Evolutionary conservation across 2,329 filamentous ascomycete species (phyloP).

Genomic region (Esteya vermicola): DNA sequence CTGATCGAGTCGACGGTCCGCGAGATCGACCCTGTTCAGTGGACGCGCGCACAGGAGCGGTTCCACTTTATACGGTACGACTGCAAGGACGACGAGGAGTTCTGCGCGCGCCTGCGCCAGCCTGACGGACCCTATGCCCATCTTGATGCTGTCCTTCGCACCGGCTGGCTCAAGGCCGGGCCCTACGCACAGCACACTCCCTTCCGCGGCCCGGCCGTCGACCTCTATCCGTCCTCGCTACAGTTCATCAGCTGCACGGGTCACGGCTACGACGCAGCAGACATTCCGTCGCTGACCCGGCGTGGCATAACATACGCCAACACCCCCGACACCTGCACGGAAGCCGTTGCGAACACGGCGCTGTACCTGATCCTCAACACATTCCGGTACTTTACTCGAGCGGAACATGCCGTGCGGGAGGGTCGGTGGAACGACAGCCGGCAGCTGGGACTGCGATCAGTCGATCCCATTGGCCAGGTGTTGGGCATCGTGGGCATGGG

Average conservation of each 20-base stretch:
- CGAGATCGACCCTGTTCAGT: not conserved
- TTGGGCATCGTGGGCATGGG: conserved; percentile 19
- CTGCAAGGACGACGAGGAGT: conserved; percentile 12
- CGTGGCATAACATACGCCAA: conserved; percentile 14
- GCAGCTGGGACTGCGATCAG: conserved; percentile 8
- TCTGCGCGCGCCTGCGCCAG: conserved; percentile 12
- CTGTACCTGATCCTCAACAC: conserved; percentile 12
- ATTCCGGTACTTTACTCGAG: conserved; percentile 13
- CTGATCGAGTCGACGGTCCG: conserved; percentile 1
- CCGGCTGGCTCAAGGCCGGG: conserved; percentile 18
- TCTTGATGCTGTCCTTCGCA: conserved; percentile 16
- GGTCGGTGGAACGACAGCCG: conserved; percentile 12
- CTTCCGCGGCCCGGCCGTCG: conserved; percentile 13
- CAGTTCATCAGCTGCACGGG: conserved; percentile 12
- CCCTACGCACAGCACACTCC: conserved; percentile 14
- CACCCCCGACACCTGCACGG: conserved; percentile 14
- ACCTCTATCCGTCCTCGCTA: conserved; percentile 11
- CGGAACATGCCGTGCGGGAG: conserved; percentile 11
- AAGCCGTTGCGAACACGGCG: conserved; percentile 15
- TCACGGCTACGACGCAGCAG: conserved; percentile 15
- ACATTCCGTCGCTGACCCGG: conserved; percentile 10
- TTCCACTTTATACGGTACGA: conserved; percentile 12
- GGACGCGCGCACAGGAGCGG: not conserved
- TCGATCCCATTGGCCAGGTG: conserved; percentile 14
- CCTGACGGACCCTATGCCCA: conserved; percentile 15